Percentiles rank a stretch among this genome's conserved stretches.
These are phyloP conservation scores for Ilyonectria robusta DNA, from an alignment of 2,329 filamentous ascomycete species.

Conservation along the genomic window DNA sequence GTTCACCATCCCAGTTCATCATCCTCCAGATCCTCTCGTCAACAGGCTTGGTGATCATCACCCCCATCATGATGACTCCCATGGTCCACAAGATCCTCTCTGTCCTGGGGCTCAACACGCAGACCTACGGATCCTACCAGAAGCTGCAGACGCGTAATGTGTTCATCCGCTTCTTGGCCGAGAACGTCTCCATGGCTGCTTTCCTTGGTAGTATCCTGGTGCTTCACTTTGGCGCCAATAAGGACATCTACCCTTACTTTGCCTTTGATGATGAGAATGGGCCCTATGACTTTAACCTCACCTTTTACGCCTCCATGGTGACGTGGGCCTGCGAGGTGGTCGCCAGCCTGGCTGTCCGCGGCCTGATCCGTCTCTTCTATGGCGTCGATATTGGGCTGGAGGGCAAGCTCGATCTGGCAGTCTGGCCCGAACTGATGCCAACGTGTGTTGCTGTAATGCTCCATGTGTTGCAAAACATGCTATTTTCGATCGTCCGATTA, in stretches of 20 bases:
- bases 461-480: constrained; percentile 80
- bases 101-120: constrained; percentile 68
- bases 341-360: constrained; percentile 72
- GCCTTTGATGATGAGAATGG: constrained; percentile 68
- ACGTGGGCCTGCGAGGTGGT: constrained; percentile 78
- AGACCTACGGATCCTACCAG: constrained; percentile 74
- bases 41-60: constrained; percentile 73
- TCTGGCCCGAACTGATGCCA: constrained; percentile 77
- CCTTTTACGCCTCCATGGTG: constrained; percentile 73
- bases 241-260: constrained; percentile 79
- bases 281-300: constrained; percentile 74
- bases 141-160: constrained; percentile 77
- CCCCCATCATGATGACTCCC: constrained; percentile 74
- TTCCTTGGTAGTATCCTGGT: constrained; percentile 77
- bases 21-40: constrained; percentile 76
- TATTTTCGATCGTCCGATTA: constrained; percentile 78
- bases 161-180: constrained; percentile 76
- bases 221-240: constrained; percentile 76
- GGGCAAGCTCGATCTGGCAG: constrained; percentile 74
- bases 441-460: constrained; percentile 75
- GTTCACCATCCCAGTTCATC: constrained; percentile 75
- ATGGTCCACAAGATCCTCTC: constrained; percentile 69
- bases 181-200: constrained; percentile 78
- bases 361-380: constrained; percentile 71
- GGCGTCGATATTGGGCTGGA: constrained; percentile 74